phyloP scores from a whole-genome alignment of 441 rosid species.

The Arabidopsis lyrata region DNA sequence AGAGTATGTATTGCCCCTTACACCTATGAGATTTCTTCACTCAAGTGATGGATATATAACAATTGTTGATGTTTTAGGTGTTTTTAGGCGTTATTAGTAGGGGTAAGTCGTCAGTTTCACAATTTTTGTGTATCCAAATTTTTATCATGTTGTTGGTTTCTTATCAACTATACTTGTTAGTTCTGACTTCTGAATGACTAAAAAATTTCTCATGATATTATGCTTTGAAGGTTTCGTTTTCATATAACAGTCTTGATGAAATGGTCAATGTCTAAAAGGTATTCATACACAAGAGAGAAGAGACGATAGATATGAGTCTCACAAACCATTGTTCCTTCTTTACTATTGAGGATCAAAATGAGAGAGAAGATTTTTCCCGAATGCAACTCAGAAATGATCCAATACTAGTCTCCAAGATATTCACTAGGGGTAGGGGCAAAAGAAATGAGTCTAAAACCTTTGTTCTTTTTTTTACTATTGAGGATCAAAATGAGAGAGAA shows the following conservation, averaged over 20 bases:
- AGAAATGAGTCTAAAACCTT: too few relatives aligned
- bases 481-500: too few relatives aligned
- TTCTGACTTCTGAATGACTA: too few relatives aligned
- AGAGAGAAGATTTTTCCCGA: not conserved
- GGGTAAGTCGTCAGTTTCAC: conserved; percentile 19
- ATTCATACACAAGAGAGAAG: not conserved
- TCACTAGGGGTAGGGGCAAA: too few relatives aligned
- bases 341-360: not conserved
- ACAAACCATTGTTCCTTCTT: not conserved
- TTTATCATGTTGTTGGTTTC: conserved; percentile 19
- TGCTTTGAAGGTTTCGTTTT: not conserved
- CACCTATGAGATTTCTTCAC: conserved; percentile 23
- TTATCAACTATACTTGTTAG: not conserved
- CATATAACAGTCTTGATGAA: not conserved
- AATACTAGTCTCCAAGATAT: too few relatives aligned
- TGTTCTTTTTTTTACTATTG: too few relatives aligned
- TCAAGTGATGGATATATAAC: conserved; percentile 40
- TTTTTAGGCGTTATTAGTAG: conserved; percentile 15
- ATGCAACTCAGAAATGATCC: too few relatives aligned
- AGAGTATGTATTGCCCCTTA: conserved; percentile 41
- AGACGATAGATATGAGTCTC: not conserved
- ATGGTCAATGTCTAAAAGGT: not conserved
- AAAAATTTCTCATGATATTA: not conserved
- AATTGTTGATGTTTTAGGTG: conserved; percentile 33
- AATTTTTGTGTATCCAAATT: conserved; percentile 11